These are phyloP conservation scores for Casuarina equisetifolia DNA, from an alignment of 306 rosid genomes.

Conservation along the genomic window DNA sequence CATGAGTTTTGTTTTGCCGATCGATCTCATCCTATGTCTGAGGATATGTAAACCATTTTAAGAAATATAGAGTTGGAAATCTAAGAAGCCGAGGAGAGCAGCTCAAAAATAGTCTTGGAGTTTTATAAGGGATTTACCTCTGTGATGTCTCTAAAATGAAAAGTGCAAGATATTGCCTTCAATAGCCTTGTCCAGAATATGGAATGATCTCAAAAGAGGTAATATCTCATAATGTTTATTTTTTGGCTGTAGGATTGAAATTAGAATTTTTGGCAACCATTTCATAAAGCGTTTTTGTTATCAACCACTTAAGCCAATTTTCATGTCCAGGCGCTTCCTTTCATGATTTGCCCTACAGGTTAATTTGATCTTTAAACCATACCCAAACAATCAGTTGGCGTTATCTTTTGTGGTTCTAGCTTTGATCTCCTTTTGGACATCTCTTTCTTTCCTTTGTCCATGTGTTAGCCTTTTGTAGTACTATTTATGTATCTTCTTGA, in stretches of 20 bases:
- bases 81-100: constrained; percentile 31
- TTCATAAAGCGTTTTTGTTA: background rate
- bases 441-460: background rate
- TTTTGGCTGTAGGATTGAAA: background rate
- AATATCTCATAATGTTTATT: background rate
- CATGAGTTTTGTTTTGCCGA: constrained; percentile 78
- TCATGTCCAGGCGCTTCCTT: background rate
- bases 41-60: constrained; percentile 49
- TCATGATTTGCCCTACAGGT: background rate
- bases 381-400: background rate
- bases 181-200: background rate
- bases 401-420: background rate
- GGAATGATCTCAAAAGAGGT: background rate
- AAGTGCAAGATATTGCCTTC: background rate
- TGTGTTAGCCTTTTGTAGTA: background rate
- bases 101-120: constrained; percentile 11
- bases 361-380: background rate
- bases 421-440: background rate
- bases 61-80: constrained; percentile 56
- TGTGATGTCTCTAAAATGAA: background rate
- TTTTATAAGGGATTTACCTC: constrained; percentile 13
- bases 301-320: background rate
- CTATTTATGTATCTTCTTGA: no score
- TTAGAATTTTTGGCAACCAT: background rate
- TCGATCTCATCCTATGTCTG: constrained; percentile 56